Evolutionary conservation across 768 basidiomycete species (phyloP).

Genomic region (Infundibulicybe gibba): DNA sequence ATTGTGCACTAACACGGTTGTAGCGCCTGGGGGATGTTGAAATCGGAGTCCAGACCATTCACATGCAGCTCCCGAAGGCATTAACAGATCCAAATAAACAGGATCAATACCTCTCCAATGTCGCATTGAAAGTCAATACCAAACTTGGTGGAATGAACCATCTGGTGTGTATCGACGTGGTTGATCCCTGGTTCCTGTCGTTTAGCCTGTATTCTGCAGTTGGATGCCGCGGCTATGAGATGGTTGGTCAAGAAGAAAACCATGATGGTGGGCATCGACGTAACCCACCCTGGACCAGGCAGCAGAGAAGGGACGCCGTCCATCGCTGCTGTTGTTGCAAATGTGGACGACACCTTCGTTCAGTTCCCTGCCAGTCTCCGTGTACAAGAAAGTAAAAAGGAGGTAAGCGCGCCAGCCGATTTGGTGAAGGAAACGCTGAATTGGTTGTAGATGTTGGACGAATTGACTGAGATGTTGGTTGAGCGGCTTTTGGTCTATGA

Average conservation of each 20-base stretch:
- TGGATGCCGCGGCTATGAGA: constrained; percentile 49
- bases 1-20: too few relatives aligned
- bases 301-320: constrained; percentile 73
- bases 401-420: constrained; percentile 26
- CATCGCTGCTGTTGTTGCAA: constrained; percentile 82
- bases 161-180: constrained; percentile 30
- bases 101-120: constrained; percentile 80
- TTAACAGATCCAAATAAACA: constrained; percentile 51
- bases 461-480: constrained; percentile 62
- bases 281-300: constrained; percentile 73
- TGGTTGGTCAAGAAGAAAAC: constrained; percentile 70
- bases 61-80: constrained; percentile 65
- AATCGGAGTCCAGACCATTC: constrained; percentile 71
- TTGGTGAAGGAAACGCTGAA: too few relatives aligned
- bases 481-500: constrained; percentile 63
- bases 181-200: background rate
- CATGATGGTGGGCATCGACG: constrained; percentile 85
- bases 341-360: constrained; percentile 61
- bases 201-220: constrained; percentile 21
- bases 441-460: constrained; percentile 60
- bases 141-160: constrained; percentile 86
- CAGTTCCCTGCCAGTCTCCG: constrained; percentile 76
- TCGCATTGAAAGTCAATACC: constrained; percentile 78
- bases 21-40: constrained; percentile 67
- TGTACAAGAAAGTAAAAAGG: constrained; percentile 57